Evolutionary conservation across 352 stramenopile genomes (phyloP).

Genomic region (Peronospora belbahrii): DNA sequence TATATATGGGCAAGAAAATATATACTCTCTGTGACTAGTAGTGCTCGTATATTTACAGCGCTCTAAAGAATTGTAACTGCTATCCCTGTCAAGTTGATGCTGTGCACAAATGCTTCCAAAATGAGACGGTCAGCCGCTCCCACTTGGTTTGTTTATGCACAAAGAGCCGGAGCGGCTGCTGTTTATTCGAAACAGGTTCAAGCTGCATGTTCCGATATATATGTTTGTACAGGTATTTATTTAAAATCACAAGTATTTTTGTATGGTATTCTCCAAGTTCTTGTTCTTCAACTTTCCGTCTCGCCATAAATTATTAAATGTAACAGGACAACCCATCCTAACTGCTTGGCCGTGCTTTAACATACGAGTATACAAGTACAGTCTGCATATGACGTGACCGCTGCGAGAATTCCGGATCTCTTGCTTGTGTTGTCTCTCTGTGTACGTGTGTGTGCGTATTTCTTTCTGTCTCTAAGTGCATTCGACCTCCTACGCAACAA

Average conservation of each 20-base stretch:
- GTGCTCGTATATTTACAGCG: too few species aligned
- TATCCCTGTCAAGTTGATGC: too few species aligned
- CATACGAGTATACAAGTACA: constrained; percentile 7
- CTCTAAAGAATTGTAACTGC: too few species aligned
- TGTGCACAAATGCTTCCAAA: too few species aligned
- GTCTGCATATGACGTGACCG: constrained; percentile 17
- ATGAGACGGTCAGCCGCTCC: too few species aligned
- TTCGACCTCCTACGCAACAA: constrained; percentile 12
- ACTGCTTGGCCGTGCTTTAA: constrained; percentile 13
- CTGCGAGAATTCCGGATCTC: constrained; percentile 19
- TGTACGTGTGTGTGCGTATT: neutral
- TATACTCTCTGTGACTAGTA: too few species aligned
- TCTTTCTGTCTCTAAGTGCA: constrained; percentile 11
- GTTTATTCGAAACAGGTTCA: constrained; percentile 5
- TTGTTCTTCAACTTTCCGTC: too few species aligned
- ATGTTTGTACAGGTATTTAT: neutral
- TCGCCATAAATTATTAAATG: neutral
- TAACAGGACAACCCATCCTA: constrained; percentile 2
- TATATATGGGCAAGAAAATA: too few species aligned
- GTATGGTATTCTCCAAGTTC: too few species aligned
- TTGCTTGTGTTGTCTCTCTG: neutral
- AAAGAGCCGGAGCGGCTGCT: constrained; percentile 18
- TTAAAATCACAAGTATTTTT: too few species aligned
- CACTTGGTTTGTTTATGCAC: neutral
- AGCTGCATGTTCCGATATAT: neutral